phyloP scores from a whole-genome alignment of 106 monocot species.

The Dioscorea alata region DNA sequence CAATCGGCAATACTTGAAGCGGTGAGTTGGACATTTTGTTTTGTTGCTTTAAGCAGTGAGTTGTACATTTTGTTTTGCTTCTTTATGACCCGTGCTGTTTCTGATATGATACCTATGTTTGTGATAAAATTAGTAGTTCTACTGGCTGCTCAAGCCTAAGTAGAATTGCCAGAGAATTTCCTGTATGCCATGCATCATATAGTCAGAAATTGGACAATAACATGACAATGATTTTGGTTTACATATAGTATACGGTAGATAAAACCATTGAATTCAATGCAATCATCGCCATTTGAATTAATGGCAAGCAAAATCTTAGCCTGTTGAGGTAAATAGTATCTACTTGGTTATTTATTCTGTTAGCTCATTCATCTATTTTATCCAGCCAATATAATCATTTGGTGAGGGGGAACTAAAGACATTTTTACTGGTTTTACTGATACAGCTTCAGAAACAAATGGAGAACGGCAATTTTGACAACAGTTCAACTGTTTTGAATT shows the following conservation, averaged over 20 bases:
- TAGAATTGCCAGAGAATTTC: no score
- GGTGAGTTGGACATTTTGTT: conserved; percentile 24
- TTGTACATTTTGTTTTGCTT: conserved; percentile 1
- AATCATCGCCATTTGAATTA: no score
- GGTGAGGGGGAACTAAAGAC: background rate
- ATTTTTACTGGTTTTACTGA: background rate
- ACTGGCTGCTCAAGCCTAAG: no score
- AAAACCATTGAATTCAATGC: no score
- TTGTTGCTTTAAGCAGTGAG: conserved; percentile 55
- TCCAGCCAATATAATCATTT: background rate
- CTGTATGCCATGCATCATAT: background rate
- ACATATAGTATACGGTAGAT: no score
- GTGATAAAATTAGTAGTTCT: no score
- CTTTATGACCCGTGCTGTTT: no score
- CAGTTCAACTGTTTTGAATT: conserved; percentile 28
- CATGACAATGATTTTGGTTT: no score
- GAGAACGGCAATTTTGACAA: conserved; percentile 42
- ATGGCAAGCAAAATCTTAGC: no score
- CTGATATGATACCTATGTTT: no score
- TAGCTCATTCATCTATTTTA: background rate
- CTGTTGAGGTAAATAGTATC: no score
- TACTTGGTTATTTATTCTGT: no score
- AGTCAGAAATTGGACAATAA: background rate
- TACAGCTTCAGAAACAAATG: conserved; percentile 59
- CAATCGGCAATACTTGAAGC: conserved; percentile 61